Evolutionary conservation across 805 yeast genomes (phyloP).

Genomic region (Grigorovia jiainica): DNA sequence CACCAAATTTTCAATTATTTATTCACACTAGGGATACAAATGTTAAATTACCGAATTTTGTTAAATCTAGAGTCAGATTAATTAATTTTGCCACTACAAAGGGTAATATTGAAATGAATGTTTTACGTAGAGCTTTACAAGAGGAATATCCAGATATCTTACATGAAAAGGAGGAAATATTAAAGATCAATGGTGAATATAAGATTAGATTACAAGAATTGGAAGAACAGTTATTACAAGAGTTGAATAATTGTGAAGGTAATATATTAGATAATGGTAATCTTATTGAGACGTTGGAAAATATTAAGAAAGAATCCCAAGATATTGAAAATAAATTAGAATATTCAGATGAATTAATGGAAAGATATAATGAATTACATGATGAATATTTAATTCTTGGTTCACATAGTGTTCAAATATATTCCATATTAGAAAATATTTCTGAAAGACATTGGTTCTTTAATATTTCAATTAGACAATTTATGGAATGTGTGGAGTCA

Average conservation of each 20-base stretch:
- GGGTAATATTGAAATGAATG: slow-evolving; percentile 53
- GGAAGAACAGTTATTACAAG: slow-evolving; percentile 49
- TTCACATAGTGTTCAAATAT: slow-evolving; percentile 41
- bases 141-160: slow-evolving; percentile 61
- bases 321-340: slow-evolving; percentile 43
- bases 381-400: slow-evolving; percentile 47
- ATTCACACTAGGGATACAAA: slow-evolving; percentile 54
- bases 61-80: slow-evolving; percentile 52
- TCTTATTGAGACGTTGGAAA: slow-evolving; percentile 51
- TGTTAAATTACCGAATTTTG: slow-evolving; percentile 39
- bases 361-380: slow-evolving; percentile 40
- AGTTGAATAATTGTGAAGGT: slow-evolving; percentile 49
- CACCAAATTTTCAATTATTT: slow-evolving; percentile 51
- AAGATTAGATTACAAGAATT: slow-evolving; percentile 41
- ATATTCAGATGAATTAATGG: slow-evolving; percentile 48
- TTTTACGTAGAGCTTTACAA: slow-evolving; percentile 47
- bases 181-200: slow-evolving; percentile 51
- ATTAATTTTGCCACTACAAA: slow-evolving; percentile 69
- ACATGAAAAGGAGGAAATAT: slow-evolving; percentile 41
- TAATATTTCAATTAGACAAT: slow-evolving; percentile 43
- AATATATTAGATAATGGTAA: slow-evolving; percentile 60
- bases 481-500: slow-evolving; percentile 28
- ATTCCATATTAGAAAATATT: slow-evolving; percentile 36
- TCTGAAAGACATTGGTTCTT: slow-evolving; percentile 42
- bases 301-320: slow-evolving; percentile 51